Evolutionary conservation across 345 rosid species (phyloP).

Genomic region (Acer negundo): DNA sequence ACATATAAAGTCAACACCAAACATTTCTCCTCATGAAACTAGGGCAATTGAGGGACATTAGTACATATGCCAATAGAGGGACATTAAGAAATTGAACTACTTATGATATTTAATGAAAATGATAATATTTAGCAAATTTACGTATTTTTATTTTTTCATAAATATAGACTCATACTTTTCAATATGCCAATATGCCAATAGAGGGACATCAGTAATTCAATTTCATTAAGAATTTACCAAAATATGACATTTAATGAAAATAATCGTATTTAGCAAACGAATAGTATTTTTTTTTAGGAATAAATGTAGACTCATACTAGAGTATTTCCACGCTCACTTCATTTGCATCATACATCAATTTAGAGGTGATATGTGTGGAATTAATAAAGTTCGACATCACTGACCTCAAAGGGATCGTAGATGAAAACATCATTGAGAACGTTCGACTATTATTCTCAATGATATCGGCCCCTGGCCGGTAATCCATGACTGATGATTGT

Average conservation of each 20-base stretch:
- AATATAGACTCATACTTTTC: constrained; percentile 5
- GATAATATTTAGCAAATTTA: constrained; percentile 2
- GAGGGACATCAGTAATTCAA: background rate
- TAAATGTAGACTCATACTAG: constrained; percentile 11
- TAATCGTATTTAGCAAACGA: background rate
- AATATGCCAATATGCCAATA: background rate
- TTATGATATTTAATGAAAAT: background rate
- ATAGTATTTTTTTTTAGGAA: background rate
- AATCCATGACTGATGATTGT: background rate
- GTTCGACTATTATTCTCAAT: background rate
- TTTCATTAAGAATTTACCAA: background rate
- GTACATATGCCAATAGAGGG: background rate
- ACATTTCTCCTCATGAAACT: background rate
- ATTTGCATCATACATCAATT: background rate
- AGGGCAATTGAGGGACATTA: background rate
- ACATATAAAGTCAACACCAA: background rate
- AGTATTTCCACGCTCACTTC: constrained; percentile 4
- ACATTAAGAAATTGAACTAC: too few relatives aligned
- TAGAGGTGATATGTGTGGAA: constrained; percentile 12
- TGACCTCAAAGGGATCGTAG: too few relatives aligned
- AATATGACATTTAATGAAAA: background rate
- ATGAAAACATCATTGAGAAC: background rate
- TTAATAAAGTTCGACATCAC: background rate
- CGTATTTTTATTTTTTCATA: constrained; percentile 2
- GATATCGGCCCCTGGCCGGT: background rate